Percentiles rank a stretch among this genome's conserved stretches.
These are phyloP conservation scores for Phytophthora pinifolia DNA, from an alignment of 352 stramenopile species.

Conservation along the genomic window DNA sequence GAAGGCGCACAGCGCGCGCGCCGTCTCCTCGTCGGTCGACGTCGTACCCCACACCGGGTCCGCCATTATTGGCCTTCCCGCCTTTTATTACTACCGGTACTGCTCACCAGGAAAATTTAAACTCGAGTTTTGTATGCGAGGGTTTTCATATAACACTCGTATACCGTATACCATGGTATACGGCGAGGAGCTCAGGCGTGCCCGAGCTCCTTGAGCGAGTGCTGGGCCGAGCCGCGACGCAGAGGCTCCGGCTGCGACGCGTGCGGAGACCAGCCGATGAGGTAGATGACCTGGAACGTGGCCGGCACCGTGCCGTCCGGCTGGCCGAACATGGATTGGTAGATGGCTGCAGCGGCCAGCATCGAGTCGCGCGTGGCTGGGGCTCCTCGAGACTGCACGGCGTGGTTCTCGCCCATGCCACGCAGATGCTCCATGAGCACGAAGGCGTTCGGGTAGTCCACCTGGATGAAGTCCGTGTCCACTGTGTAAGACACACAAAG, in stretches of 20 bases:
- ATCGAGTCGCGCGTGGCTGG: slow-evolving; percentile 91
- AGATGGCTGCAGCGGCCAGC: slow-evolving; percentile 93
- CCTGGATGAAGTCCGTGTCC: slow-evolving; percentile 95
- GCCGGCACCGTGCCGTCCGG: slow-evolving; percentile 90
- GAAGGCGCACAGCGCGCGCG: slow-evolving; percentile 28
- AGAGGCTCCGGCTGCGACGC: slow-evolving; percentile 93
- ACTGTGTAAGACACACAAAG: slow-evolving; percentile 43
- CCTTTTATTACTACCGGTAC: slow-evolving; percentile 10
- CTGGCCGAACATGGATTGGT: slow-evolving; percentile 93
- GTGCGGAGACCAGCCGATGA: slow-evolving; percentile 98
- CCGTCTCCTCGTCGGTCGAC: slow-evolving; percentile 31
- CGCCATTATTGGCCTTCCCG: slow-evolving; percentile 21
- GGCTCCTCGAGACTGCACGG: slow-evolving; percentile 55
- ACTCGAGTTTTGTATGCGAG: background rate
- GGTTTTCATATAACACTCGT: too few relatives aligned
- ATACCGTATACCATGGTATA: too few relatives aligned
- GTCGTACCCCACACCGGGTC: slow-evolving; percentile 29
- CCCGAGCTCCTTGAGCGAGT: slow-evolving; percentile 75
- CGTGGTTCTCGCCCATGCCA: slow-evolving; percentile 97
- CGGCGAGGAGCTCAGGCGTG: slow-evolving; percentile 10
- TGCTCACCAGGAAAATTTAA: background rate
- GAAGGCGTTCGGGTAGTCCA: slow-evolving; percentile 95
- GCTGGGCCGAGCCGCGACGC: slow-evolving; percentile 72
- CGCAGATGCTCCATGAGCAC: slow-evolving; percentile 96
- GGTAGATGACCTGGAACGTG: slow-evolving; percentile 97